A percentile compares a stretch with the other conserved stretches of the same genome.
Evolutionary conservation across 2,329 filamentous ascomycete genomes (phyloP).

Genomic region (Zymoseptoria ardabiliae): DNA sequence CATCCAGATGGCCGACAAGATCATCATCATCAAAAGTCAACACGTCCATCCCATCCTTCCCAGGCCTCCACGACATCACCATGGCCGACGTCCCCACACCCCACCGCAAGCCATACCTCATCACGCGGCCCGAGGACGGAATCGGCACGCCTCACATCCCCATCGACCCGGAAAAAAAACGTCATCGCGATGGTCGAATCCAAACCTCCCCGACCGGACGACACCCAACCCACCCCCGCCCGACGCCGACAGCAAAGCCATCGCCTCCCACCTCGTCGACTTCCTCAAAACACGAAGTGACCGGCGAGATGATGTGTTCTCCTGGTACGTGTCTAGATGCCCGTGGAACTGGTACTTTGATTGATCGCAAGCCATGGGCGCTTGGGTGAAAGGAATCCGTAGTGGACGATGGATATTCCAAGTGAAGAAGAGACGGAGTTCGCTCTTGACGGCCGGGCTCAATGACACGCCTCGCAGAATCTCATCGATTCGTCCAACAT

Average conservation of each 20-base stretch:
- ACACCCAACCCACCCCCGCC: conserved; percentile 69
- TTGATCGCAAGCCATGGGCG: too few relatives aligned
- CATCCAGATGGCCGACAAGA: conserved; percentile 85
- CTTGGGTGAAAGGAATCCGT: too few relatives aligned
- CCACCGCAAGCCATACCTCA: conserved; percentile 72
- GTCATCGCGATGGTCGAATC: conserved; percentile 79
- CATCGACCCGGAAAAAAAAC: conserved; percentile 72
- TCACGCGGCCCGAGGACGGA: conserved; percentile 78
- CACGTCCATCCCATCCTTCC: conserved; percentile 74
- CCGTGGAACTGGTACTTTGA: too few relatives aligned
- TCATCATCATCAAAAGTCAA: conserved; percentile 93
- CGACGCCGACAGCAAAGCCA: conserved; percentile 64
- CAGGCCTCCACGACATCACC: conserved; percentile 85
- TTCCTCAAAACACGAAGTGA: conserved; percentile 83
- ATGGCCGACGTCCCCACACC: conserved; percentile 83
- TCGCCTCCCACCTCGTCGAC: conserved; percentile 74
- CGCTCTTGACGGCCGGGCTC: too few relatives aligned
- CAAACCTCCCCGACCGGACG: conserved; percentile 72
- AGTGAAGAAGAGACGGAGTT: too few relatives aligned
- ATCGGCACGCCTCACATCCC: conserved; percentile 79
- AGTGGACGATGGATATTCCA: too few relatives aligned
- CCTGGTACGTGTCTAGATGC: too few relatives aligned
- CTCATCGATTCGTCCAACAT: too few relatives aligned
- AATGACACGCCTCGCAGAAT: too few relatives aligned
- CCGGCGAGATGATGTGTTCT: conserved; percentile 10